These are phyloP conservation scores for Vigna reflexopilosa DNA, from an alignment of 306 rosid genomes.

Conservation along the genomic window DNA sequence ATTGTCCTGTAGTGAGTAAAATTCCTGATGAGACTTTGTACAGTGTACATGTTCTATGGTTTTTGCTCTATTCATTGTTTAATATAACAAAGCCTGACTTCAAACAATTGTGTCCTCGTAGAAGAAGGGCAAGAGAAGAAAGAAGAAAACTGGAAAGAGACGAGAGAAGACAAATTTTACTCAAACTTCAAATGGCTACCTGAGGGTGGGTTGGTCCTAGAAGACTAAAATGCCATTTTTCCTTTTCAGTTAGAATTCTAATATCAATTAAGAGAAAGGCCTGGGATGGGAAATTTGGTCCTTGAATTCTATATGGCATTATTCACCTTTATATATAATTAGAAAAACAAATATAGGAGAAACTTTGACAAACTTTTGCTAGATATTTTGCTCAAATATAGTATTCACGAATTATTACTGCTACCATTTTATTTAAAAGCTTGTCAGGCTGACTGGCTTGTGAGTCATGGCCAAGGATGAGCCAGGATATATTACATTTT, in stretches of 20 bases:
- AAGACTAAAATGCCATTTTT: slow-evolving; percentile 47
- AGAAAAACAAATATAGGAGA: slow-evolving; percentile 12
- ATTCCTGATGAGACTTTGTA: slow-evolving; percentile 29
- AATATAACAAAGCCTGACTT: slow-evolving; percentile 48
- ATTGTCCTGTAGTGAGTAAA: slow-evolving; percentile 21
- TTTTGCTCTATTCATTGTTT: slow-evolving; percentile 41
- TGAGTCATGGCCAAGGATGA: slow-evolving; percentile 8
- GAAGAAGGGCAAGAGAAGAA: slow-evolving; percentile 57
- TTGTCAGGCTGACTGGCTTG: neutral
- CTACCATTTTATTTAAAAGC: slow-evolving; percentile 2
- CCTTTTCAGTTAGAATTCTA: slow-evolving; percentile 43
- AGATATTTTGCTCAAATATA: neutral
- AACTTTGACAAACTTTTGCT: neutral
- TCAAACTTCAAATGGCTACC: slow-evolving; percentile 52
- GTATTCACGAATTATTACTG: neutral
- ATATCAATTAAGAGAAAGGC: slow-evolving; percentile 40
- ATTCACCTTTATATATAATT: neutral
- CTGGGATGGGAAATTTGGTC: neutral
- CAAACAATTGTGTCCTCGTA: slow-evolving; percentile 50
- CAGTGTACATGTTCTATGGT: slow-evolving; percentile 31
- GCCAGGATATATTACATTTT: neutral
- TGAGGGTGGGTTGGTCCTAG: slow-evolving; percentile 61
- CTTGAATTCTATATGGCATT: neutral
- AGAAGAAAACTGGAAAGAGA: slow-evolving; percentile 54
- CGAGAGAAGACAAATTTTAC: slow-evolving; percentile 46